Base-by-base conservation (phyloP, 2,329 filamentous ascomycete genomes). In the Shiraia sp. region DNA sequence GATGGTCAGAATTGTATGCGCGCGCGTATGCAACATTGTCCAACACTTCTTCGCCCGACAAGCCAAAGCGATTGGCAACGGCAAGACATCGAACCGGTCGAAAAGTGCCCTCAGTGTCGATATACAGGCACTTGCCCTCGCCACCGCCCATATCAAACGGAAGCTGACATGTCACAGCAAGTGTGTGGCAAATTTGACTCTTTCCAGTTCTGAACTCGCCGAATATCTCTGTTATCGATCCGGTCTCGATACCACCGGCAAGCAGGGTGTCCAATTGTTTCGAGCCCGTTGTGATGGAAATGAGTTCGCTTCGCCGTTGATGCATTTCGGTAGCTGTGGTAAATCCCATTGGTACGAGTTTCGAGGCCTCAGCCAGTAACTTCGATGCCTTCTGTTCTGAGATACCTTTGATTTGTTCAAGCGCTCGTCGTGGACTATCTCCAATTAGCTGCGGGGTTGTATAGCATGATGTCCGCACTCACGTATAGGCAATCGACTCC, bases 301-400 rank as follows among this genome's bases (percentile, higher is more conserved):
- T 99, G 45, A 99, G 81, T 72, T 97, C 93, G 70, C 90, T 96
- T 69, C 95, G 85, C 52, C 93, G 86, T 59, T 92, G 89, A 66
- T 99, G 95, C 91, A 99, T 99, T 72, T 99, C 95, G 0, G 93
- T 99, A 3, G 93, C 93, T 0, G 93, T 99, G 1, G 95, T 99
- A 68, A 99, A 99, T 29, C 93, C 93, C 91, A 99, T 96, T 0
- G 93, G 93, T 1, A 99, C 93, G 36, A 97, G 81, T 71, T 96
- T 99, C 1, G 90, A 91, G 19, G 92, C 92, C 78, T 97, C 93
- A 10, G 82, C 83, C 19, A 99, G 77, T 28, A 99, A 85, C 66
- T 97, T 97, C 24, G 82, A 85, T 2, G 95, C 93, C 69, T 99
- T 99, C 64, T 95, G 88, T 72, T 97, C 92, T 1, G 93, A 99